Base-by-base conservation (phyloP, 345 rosid species). In the Euphorbia lathyris region DNA sequence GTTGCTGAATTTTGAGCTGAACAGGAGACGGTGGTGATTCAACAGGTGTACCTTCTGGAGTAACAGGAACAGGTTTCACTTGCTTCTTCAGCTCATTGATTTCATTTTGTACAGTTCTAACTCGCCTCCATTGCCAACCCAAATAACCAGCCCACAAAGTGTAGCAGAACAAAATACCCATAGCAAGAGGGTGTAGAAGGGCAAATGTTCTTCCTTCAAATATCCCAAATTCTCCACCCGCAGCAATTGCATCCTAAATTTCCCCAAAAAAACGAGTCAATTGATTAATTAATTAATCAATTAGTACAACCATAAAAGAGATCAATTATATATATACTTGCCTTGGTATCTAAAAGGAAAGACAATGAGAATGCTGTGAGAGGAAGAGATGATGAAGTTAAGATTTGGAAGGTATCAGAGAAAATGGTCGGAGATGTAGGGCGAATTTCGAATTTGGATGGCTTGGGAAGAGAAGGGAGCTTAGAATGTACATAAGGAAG, bases 61-160 rank as follows among this genome's bases (percentile, higher is more conserved):
- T 77, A 65, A 89, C 92, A 2, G 84, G 79, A 17, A 86, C 70
- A 10, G 95, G 95, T 83, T 85, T 86, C 58, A 89, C 74, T 75
- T 87, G 87, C 84, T 83, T 87, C 84, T 89, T 89, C 66, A 91
- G 91, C 52, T 86, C 87, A 66, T 60, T 87, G 48, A 91, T 86
- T 71, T 88, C 91, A 51, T 32, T 79, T 79, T 88, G 97, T 0
- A 81, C 72, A 27, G 95, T 89, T 65, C 95, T 83, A 5, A 91
- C 98, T 22, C 93, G 89, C 79, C 94, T 88, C 98, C 98, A 91
- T 79, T 93, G 91, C 97, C 97, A 91, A 60, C 98, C 98, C 78
- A 94, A 80, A 76, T 89, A 91, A 22, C 96, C 96, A 20, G 87
- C 84, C 83, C 84, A 89, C 27, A 88, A 60, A 1, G 92, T 91